These are phyloP conservation scores for Pythium periplocum DNA, from an alignment of 352 stramenopile genomes.

Conservation along the genomic window DNA sequence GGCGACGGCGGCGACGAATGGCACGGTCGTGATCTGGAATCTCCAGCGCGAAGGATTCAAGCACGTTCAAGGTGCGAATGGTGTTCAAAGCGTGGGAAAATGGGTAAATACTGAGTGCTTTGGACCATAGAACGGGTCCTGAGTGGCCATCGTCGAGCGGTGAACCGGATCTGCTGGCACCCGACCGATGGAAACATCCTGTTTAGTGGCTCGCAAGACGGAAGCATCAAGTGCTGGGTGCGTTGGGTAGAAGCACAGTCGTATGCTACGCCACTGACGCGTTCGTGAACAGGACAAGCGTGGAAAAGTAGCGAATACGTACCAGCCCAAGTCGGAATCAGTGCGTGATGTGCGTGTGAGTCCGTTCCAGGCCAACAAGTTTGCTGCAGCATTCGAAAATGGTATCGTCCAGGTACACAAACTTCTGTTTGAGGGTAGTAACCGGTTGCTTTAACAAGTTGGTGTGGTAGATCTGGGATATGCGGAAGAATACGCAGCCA, in stretches of 20 bases:
- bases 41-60: constrained; percentile 85
- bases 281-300: constrained; percentile 52
- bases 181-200: constrained; percentile 72
- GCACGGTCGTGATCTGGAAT: constrained; percentile 85
- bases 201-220: constrained; percentile 83
- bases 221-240: constrained; percentile 87
- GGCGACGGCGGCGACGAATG: constrained; percentile 81
- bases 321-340: constrained; percentile 83
- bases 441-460: neutral
- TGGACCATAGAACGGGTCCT: constrained; percentile 54
- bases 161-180: constrained; percentile 89
- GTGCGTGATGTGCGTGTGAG: constrained; percentile 79
- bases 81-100: no score
- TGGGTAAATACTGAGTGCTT: neutral
- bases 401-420: constrained; percentile 61
- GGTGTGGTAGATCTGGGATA: constrained; percentile 68
- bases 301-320: constrained; percentile 66
- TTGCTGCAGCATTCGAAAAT: constrained; percentile 83
- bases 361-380: constrained; percentile 67
- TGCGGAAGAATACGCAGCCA: constrained; percentile 74
- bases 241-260: constrained; percentile 1
- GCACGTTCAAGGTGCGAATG: constrained; percentile 64
- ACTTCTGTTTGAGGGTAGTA: no score
- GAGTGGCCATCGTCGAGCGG: constrained; percentile 72
- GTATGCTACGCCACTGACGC: neutral